Conservation (phyloP, 805 yeast genomes). For the Myxozyma geophila region DNA sequence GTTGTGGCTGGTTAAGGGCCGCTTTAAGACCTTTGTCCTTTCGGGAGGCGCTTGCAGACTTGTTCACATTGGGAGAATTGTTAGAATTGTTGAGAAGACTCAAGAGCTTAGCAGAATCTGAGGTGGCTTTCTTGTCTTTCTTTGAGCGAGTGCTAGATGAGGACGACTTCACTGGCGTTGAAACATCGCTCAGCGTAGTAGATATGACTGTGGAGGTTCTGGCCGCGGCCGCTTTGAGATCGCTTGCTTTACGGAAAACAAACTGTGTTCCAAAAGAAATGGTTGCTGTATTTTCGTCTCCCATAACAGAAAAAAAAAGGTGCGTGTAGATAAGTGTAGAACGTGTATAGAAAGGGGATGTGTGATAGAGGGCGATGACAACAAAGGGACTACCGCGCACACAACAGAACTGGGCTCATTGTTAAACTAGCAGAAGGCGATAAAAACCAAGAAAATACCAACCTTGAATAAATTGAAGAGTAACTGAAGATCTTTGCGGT, state of each 20-base stretch:
- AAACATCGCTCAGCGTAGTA: background rate
- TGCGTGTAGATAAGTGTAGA: background rate
- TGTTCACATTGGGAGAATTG: too few species aligned
- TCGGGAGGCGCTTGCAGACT: too few species aligned
- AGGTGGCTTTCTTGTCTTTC: background rate
- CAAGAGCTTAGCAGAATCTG: conserved; percentile 1
- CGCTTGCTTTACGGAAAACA: conserved; percentile 4
- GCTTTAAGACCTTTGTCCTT: background rate
- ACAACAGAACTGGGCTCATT: background rate
- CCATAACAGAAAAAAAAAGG: background rate
- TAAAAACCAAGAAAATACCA: background rate
- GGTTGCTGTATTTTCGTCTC: background rate
- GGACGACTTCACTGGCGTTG: background rate
- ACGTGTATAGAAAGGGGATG: background rate
- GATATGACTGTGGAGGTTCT: conserved; percentile 1
- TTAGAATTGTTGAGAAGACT: background rate
- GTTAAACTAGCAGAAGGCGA: background rate
- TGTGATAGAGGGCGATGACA: background rate
- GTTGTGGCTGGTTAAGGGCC: background rate
- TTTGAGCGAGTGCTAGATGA: background rate
- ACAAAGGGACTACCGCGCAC: conserved; percentile 12
- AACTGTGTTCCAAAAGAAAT: background rate
- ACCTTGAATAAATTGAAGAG: background rate
- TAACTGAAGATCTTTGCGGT: background rate
- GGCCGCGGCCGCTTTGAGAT: background rate